These are phyloP conservation scores for Leishmania turanica DNA, from an alignment of 208 protist genomes.

Conservation along the genomic window DNA sequence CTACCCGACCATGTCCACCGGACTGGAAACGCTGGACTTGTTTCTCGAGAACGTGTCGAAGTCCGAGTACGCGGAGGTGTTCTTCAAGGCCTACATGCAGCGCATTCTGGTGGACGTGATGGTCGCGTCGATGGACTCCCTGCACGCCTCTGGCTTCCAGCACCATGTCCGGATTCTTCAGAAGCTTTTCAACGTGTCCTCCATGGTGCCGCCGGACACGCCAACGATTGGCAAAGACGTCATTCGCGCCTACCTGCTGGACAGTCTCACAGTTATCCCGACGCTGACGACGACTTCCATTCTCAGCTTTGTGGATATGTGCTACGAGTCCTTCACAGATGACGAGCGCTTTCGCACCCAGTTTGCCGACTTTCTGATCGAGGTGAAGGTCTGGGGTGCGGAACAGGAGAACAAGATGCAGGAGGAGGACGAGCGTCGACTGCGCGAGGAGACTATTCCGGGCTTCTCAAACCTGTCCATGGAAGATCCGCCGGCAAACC, in stretches of 20 bases:
- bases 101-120: slow-evolving; percentile 85
- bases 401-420: slow-evolving; percentile 86
- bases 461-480: slow-evolving; percentile 40
- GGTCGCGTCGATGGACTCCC: slow-evolving; percentile 77
- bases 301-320: slow-evolving; percentile 47
- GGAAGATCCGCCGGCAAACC: slow-evolving; percentile 17
- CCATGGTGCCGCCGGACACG: slow-evolving; percentile 49
- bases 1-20: slow-evolving; percentile 91
- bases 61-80: slow-evolving; percentile 59
- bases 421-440: slow-evolving; percentile 59
- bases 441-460: slow-evolving; percentile 56
- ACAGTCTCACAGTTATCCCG: slow-evolving; percentile 64
- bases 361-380: slow-evolving; percentile 87
- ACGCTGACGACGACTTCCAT: slow-evolving; percentile 65
- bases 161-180: slow-evolving; percentile 75
- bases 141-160: slow-evolving; percentile 82
- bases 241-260: slow-evolving; percentile 54
- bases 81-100: slow-evolving; percentile 80
- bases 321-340: slow-evolving; percentile 50
- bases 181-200: slow-evolving; percentile 73
- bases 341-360: slow-evolving; percentile 44
- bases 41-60: slow-evolving; percentile 86
- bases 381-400: slow-evolving; percentile 85
- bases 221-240: slow-evolving; percentile 61
- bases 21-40: slow-evolving; percentile 93